Evolutionary conservation across 2,329 filamentous ascomycete species (phyloP).

Genomic region (Fusarium graminum): DNA sequence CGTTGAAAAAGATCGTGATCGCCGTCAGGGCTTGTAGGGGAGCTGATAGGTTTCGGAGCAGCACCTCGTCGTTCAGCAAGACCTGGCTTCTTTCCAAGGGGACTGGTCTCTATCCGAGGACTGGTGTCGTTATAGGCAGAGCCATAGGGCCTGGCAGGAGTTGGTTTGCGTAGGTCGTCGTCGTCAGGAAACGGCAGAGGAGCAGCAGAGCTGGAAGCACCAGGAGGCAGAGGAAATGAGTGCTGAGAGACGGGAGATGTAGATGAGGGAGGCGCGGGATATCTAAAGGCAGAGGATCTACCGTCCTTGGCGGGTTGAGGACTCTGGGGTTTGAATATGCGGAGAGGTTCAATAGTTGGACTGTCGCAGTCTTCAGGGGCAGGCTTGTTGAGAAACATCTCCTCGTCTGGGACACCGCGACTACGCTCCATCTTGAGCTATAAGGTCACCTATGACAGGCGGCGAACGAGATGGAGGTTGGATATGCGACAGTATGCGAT

Average conservation of each 20-base stretch:
- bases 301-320: constrained; percentile 66
- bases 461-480: constrained; percentile 10
- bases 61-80: constrained; percentile 86
- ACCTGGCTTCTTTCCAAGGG: constrained; percentile 70
- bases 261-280: constrained; percentile 62
- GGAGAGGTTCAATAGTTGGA: constrained; percentile 84
- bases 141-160: constrained; percentile 61
- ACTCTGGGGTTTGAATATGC: constrained; percentile 84
- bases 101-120: constrained; percentile 67
- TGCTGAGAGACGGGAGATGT: constrained; percentile 63
- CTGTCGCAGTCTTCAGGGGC: constrained; percentile 70
- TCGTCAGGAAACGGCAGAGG: constrained; percentile 80
- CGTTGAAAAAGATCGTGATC: constrained; percentile 86
- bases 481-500: constrained; percentile 29
- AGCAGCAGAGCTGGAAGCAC: constrained; percentile 77
- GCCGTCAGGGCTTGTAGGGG: constrained; percentile 80
- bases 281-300: constrained; percentile 59
- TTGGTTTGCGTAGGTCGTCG: constrained; percentile 65
- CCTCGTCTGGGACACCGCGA: constrained; percentile 79
- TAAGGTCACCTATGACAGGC: constrained; percentile 15
- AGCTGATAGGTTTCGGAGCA: constrained; percentile 84
- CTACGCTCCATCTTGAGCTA: constrained; percentile 62
- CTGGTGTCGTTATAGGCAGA: constrained; percentile 63
- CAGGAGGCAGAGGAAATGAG: constrained; percentile 73
- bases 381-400: constrained; percentile 82